These are phyloP conservation scores for Trichoderma oligosporum DNA, from an alignment of 2,329 filamentous ascomycete species.

Conservation along the genomic window DNA sequence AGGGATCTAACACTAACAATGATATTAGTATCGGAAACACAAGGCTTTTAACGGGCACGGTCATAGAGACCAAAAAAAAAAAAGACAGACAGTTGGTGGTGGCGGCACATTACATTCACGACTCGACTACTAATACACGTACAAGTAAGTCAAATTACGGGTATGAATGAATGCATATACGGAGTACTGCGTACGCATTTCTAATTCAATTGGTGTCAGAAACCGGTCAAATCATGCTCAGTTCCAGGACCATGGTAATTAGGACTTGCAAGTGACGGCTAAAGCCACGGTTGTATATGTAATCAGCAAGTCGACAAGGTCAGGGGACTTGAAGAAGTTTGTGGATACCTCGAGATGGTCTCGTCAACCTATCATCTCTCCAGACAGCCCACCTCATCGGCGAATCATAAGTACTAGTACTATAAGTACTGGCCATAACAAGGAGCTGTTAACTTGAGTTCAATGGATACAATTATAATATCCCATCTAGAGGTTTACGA, in stretches of 20 bases:
- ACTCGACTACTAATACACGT: background rate
- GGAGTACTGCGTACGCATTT: background rate
- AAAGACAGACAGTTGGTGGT: background rate
- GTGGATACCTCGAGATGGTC: conserved; percentile 8
- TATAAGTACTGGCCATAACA: too few species aligned
- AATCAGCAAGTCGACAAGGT: background rate
- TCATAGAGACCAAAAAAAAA: background rate
- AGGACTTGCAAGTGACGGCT: background rate
- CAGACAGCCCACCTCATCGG: background rate
- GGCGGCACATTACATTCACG: background rate
- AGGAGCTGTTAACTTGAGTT: too few species aligned
- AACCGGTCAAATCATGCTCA: background rate
- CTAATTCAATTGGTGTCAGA: background rate
- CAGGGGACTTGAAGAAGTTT: background rate
- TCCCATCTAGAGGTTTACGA: too few species aligned
- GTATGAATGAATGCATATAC: too few species aligned
- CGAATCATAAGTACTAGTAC: too few species aligned
- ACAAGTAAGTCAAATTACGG: background rate
- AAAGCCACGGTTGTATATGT: background rate
- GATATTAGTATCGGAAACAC: background rate
- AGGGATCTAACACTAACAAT: background rate
- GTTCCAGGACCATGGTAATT: conserved; percentile 7
- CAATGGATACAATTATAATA: too few species aligned
- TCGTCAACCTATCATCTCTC: background rate
- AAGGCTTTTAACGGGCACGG: background rate